Evolutionary conservation across 1,139 yeast species (phyloP).

Genomic region (Hyphopichia wangnamkhiaoensis): DNA sequence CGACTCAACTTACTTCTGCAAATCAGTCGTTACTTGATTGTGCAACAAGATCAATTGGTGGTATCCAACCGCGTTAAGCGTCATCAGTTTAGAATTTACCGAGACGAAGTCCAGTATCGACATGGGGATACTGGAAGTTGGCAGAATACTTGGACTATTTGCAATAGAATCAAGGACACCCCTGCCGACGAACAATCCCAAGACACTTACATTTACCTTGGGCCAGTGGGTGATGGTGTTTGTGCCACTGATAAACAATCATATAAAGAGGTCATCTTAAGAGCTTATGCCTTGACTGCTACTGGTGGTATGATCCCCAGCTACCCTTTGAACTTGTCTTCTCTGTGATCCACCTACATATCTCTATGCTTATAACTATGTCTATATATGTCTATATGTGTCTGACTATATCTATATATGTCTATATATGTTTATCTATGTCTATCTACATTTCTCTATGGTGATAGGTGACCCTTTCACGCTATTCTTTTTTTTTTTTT

Average conservation of each 20-base stretch:
- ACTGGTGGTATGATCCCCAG: not conserved
- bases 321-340: too few relatives aligned
- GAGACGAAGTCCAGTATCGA: not conserved
- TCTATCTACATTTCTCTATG: too few relatives aligned
- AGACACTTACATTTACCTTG: not conserved
- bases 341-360: too few relatives aligned
- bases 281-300: not conserved
- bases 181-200: not conserved
- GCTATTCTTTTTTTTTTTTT: too few relatives aligned
- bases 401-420: too few relatives aligned
- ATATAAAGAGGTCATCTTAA: not conserved
- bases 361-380: too few relatives aligned
- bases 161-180: not conserved
- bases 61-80: too few relatives aligned
- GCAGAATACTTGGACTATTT: not conserved
- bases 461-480: too few relatives aligned
- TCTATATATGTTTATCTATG: too few relatives aligned
- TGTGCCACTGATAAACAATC: not conserved
- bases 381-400: too few relatives aligned
- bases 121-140: not conserved
- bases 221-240: not conserved
- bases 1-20: not conserved
- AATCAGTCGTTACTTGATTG: too few relatives aligned
- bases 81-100: not conserved
- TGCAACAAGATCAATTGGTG: constrained; percentile 1